Percentiles rank a stretch among this genome's conserved stretches.
These are phyloP conservation scores for Bruguiera sexangula DNA, from an alignment of 345 rosid species.

Conservation along the genomic window DNA sequence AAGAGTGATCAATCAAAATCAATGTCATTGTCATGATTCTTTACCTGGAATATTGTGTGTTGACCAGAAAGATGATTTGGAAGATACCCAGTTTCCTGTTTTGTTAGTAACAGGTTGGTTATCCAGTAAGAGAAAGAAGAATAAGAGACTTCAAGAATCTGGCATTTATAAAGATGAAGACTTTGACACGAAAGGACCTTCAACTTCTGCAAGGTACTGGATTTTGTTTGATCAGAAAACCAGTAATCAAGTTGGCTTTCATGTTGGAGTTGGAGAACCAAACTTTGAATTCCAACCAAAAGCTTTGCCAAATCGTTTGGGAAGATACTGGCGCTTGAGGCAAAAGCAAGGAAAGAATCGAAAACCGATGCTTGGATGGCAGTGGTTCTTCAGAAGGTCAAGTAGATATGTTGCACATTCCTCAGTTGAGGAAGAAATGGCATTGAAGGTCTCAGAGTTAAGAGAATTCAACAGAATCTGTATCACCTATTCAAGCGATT, in stretches of 20 bases:
- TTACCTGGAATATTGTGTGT: conserved; percentile 17
- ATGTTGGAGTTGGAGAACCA: conserved; percentile 41
- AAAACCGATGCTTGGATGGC: conserved; percentile 37
- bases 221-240: conserved; percentile 49
- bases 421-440: conserved; percentile 38
- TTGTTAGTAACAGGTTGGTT: conserved; percentile 50
- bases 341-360: conserved; percentile 27
- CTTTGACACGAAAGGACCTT: conserved; percentile 16
- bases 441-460: conserved; percentile 22
- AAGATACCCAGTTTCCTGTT: conserved; percentile 31
- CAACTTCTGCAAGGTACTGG: conserved; percentile 44
- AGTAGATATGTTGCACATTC: conserved; percentile 36
- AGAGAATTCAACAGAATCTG: conserved; percentile 49
- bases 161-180: conserved; percentile 13
- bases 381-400: conserved; percentile 30
- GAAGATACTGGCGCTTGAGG: conserved; percentile 27
- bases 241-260: conserved; percentile 46
- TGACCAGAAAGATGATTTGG: conserved; percentile 18
- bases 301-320: conserved; percentile 16
- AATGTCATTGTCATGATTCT: conserved; percentile 15
- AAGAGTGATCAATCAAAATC: conserved; percentile 24
- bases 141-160: conserved; percentile 12
- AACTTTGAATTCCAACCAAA: conserved; percentile 17
- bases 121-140: conserved; percentile 32
- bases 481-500: conserved; percentile 57